Percentiles rank a stretch among this genome's conserved stretches.
These are phyloP conservation scores for Urostyla sp. DNA, from an alignment of 73 alveolate species.

Conservation along the genomic window DNA sequence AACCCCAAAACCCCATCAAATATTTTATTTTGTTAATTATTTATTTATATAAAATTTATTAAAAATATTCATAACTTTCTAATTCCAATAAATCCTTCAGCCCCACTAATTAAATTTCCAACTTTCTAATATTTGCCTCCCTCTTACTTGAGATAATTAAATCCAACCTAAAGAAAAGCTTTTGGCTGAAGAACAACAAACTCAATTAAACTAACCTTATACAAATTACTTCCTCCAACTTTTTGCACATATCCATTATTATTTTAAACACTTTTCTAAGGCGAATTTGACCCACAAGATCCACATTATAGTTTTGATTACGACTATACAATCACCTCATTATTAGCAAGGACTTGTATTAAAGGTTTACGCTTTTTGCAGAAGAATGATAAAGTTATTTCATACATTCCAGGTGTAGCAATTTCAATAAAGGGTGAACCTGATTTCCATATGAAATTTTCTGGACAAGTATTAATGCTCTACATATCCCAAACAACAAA, in stretches of 20 bases:
- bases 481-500: slow-evolving; percentile 30
- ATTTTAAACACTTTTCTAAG: background rate
- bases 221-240: slow-evolving; percentile 2
- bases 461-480: slow-evolving; percentile 51
- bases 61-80: slow-evolving; percentile 18
- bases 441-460: slow-evolving; percentile 26
- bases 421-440: background rate
- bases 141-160: slow-evolving; percentile 1
- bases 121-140: background rate
- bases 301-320: background rate
- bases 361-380: slow-evolving; percentile 23
- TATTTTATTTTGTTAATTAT: too few species aligned
- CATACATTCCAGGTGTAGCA: slow-evolving; percentile 42
- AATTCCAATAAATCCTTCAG: slow-evolving; percentile 33
- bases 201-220: slow-evolving; percentile 13
- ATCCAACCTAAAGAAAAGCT: background rate
- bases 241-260: slow-evolving; percentile 22
- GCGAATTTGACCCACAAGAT: slow-evolving; percentile 26
- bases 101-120: background rate
- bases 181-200: slow-evolving; percentile 18
- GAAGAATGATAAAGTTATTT: slow-evolving; percentile 35
- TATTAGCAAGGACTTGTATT: slow-evolving; percentile 15
- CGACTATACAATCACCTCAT: slow-evolving; percentile 20
- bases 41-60: too few species aligned
- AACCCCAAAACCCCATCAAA: too few species aligned